A percentile compares a stretch with the other conserved stretches of the same genome.
phyloP scores from a whole-genome alignment of 2,329 filamentous ascomycete genomes.

The Aspergillus bombycis region DNA sequence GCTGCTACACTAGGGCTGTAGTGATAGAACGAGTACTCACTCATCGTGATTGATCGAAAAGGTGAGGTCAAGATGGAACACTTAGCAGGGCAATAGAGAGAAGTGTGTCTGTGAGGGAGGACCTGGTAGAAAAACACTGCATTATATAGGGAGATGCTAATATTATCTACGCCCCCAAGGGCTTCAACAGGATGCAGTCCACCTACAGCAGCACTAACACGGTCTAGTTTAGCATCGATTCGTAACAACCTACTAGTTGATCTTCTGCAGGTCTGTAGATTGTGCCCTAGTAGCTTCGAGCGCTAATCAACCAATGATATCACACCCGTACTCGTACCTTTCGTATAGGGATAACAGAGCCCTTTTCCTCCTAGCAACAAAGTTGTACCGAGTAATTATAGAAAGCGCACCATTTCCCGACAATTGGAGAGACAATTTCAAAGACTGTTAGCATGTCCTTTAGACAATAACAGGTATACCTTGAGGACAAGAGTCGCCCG shows the following conservation, averaged over 20 bases:
- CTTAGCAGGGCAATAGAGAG: background rate
- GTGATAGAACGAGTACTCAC: background rate
- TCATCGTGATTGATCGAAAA: background rate
- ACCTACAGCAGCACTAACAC: background rate
- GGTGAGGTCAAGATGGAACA: background rate
- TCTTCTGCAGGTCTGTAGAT: background rate
- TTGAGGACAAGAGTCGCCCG: background rate
- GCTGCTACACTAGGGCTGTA: conserved; percentile 26
- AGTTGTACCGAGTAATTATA: background rate
- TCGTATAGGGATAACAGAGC: background rate
- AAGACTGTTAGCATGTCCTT: background rate
- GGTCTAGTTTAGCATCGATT: background rate
- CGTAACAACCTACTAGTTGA: background rate
- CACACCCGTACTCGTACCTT: background rate
- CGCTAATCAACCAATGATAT: background rate
- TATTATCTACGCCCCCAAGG: background rate
- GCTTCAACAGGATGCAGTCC: background rate
- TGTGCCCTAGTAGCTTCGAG: background rate
- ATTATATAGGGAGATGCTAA: background rate
- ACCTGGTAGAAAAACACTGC: background rate
- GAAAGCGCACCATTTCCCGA: background rate
- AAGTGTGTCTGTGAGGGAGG: background rate
- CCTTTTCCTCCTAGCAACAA: background rate
- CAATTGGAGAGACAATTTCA: background rate
- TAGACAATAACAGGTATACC: background rate